phyloP scores from a whole-genome alignment of 2,329 filamentous ascomycete genomes.

The Venturia nashicola region DNA sequence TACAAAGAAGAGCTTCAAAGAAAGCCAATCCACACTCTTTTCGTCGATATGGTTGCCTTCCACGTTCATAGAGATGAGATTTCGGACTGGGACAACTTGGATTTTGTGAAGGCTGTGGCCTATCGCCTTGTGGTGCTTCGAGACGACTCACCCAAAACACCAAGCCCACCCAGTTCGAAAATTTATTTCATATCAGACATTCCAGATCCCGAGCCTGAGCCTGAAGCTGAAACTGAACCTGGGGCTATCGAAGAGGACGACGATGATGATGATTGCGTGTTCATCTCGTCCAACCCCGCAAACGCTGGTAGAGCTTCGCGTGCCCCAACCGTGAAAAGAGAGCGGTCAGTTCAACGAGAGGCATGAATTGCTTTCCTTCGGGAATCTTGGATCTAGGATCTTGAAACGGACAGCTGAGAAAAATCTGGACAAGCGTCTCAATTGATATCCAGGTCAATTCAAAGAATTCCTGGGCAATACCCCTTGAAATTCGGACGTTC shows the following conservation, averaged over 20 bases:
- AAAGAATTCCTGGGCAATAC: too few species aligned
- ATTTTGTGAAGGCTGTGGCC: background rate
- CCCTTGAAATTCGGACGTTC: background rate
- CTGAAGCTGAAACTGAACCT: background rate
- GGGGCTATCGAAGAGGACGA: background rate
- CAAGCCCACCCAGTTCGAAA: background rate
- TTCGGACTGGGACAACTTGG: background rate
- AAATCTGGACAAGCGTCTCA: too few species aligned
- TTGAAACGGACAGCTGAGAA: background rate
- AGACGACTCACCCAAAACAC: background rate
- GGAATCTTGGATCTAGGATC: background rate
- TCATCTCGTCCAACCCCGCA: background rate
- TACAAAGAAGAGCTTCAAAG: background rate
- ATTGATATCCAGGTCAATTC: too few species aligned
- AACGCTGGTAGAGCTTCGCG: background rate
- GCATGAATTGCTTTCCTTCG: background rate
- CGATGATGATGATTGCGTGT: background rate
- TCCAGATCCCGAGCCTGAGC: background rate
- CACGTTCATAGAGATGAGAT: background rate
- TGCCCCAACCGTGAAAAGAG: background rate
- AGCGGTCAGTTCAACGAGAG: background rate
- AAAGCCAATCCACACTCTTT: background rate
- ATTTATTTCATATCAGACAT: background rate
- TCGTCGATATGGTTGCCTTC: background rate
- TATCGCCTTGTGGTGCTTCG: background rate